Evolutionary conservation across 2,329 filamentous ascomycete genomes (phyloP).

Genomic region (Colletotrichum tropicale): DNA sequence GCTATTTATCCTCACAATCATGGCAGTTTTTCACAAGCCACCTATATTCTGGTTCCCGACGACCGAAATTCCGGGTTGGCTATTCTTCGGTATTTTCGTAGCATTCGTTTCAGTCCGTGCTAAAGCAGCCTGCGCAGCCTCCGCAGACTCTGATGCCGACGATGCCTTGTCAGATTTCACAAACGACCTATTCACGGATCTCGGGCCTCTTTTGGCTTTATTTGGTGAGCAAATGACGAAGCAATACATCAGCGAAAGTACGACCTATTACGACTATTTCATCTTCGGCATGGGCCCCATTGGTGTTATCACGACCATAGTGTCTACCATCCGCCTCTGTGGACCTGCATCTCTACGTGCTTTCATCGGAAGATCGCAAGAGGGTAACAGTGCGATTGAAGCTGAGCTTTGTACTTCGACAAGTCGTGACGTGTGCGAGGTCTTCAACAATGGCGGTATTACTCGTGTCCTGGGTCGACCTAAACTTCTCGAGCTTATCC

Average conservation of each 20-base stretch:
- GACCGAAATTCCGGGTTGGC: neutral
- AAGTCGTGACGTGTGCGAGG: neutral
- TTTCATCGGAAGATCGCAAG: neutral
- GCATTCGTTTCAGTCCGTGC: fast-evolving
- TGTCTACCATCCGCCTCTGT: neutral
- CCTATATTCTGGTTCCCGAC: fast-evolving
- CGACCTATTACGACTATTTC: neutral
- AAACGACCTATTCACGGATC: neutral
- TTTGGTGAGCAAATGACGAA: neutral
- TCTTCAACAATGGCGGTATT: neutral
- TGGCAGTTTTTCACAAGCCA: too few relatives aligned
- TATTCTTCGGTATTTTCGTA: neutral
- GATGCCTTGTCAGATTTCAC: neutral
- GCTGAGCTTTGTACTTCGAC: neutral
- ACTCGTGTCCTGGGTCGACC: neutral
- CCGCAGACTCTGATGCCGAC: neutral
- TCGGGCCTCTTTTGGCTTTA: fast-evolving
- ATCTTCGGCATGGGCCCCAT: neutral
- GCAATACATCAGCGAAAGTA: neutral
- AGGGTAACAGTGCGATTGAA: neutral
- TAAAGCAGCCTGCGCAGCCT: neutral
- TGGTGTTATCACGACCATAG: neutral
- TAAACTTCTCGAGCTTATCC: neutral
- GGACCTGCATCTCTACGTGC: neutral
- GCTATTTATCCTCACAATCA: too few relatives aligned